These are phyloP conservation scores for Artemisia tridentata DNA, from an alignment of 129 eudicot genomes.

Conservation along the genomic window DNA sequence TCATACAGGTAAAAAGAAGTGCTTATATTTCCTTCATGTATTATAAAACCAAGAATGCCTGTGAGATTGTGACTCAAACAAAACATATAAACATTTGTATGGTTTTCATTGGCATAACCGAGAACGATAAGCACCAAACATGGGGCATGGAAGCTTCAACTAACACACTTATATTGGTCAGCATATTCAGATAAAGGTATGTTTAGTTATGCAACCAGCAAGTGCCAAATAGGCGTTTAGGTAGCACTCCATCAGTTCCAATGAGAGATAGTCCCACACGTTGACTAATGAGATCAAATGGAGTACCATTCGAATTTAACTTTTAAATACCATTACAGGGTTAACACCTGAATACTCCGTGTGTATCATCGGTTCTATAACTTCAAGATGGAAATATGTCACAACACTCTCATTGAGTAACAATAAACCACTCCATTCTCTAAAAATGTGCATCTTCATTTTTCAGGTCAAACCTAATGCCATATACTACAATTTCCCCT, in stretches of 20 bases:
- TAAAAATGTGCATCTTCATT: not conserved
- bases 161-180: not conserved
- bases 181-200: not conserved
- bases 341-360: no score
- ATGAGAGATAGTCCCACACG: no score
- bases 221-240: no score
- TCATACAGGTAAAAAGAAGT: constrained; percentile 1
- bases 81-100: not conserved
- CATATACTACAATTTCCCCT: not conserved
- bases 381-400: constrained; percentile 11
- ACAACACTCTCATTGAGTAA: not conserved
- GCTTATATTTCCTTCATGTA: constrained; percentile 10
- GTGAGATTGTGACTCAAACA: constrained; percentile 3
- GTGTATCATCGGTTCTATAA: not conserved
- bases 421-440: constrained; percentile 4
- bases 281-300: no score
- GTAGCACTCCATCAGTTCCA: no score
- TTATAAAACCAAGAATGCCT: constrained; percentile 10
- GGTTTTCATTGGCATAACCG: not conserved
- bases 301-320: no score
- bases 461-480: constrained; percentile 10
- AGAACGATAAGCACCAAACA: constrained; percentile 19
- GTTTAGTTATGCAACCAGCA: not conserved
- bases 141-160: constrained; percentile 17
- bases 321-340: no score